Percentiles rank a stretch among this genome's conserved stretches.
These are phyloP conservation scores for Pichia pseudocactophila DNA, from an alignment of 805 yeast genomes.

Conservation along the genomic window DNA sequence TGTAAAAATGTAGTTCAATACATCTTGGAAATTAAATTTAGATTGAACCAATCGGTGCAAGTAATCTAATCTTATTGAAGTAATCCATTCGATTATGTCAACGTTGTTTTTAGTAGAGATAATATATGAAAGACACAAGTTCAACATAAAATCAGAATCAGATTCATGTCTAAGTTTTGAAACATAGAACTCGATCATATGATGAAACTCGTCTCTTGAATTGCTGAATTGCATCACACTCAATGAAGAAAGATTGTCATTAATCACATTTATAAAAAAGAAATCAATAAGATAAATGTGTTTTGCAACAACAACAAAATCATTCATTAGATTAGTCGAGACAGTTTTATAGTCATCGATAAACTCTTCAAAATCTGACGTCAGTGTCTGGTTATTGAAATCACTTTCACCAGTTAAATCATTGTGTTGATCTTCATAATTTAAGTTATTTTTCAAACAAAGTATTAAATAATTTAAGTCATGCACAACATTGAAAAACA, in stretches of 20 bases:
- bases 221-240: constrained; percentile 14
- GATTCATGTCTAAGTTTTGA: constrained; percentile 18
- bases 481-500: constrained; percentile 22
- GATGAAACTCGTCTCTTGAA: constrained; percentile 14
- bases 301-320: constrained; percentile 20
- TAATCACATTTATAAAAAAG: constrained; percentile 17
- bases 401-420: neutral
- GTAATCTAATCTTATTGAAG: constrained; percentile 15
- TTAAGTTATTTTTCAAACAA: constrained; percentile 8
- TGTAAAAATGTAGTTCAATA: constrained; percentile 24
- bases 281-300: constrained; percentile 18
- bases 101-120: constrained; percentile 12
- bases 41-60: constrained; percentile 9
- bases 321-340: constrained; percentile 12
- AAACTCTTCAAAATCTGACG: constrained; percentile 4
- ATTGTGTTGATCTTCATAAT: neutral
- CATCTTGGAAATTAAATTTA: constrained; percentile 17
- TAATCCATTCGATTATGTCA: constrained; percentile 19
- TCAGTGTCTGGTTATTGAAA: neutral
- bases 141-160: constrained; percentile 23
- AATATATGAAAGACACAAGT: constrained; percentile 19
- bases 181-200: constrained; percentile 17
- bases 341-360: constrained; percentile 4
- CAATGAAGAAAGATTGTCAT: constrained; percentile 6
- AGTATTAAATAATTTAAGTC: constrained; percentile 18